Base-by-base conservation (phyloP, 108 stramenopile species). In the Cyclotella cryptica region DNA sequence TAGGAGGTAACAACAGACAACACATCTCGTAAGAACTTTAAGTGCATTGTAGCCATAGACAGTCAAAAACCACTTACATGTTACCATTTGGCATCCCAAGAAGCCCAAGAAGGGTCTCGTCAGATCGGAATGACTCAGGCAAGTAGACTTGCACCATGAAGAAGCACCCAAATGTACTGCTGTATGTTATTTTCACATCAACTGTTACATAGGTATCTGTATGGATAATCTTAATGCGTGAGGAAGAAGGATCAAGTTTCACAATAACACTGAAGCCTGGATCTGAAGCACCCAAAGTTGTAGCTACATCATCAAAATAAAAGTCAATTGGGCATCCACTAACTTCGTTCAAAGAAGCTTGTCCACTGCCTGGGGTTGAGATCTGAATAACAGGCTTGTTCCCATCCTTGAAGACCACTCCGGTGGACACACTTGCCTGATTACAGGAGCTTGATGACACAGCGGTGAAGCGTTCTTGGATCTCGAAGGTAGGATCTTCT, bases 301-400 rank as follows among this genome's bases (percentile, higher is more conserved):
- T 12, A 30, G 21, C 18, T n/a, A 10, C 59, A 13, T 57, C 57
- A 43, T 71, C 59, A 43, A 60, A 55, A 43, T 58, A 71, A 27
- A 71, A 58, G 71, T 71, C 71, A 13, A 71, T 71, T 0, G 71
- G 71, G 26, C 71, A 71, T 15, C 71, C 59, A 17, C 59, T 71
- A 2, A 58, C 17, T n/a, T 27, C 22, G 35, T 42, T 53, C 24
- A 29, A 30, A 1, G 46, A 42, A 30, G 29, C 10, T 3, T 28
- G 45, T 30, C 26, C 46, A 12, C 21, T n/a, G 28, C 72, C 45
- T 35, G 42, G 72, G 42, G 39, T 60, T 28, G 71, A 71, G 41
- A 71, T 28, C 17, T 71, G 71, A 58, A 71, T 26, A n/a, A 45
- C 26, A 11, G 71, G 71, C 58, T 42, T 60, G 59, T 43, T 26